A percentile compares a stretch with the other conserved stretches of the same genome.
Evolutionary conservation across 1,284 basidiomycete genomes (phyloP).

Genomic region (Amylostereum areolatum): DNA sequence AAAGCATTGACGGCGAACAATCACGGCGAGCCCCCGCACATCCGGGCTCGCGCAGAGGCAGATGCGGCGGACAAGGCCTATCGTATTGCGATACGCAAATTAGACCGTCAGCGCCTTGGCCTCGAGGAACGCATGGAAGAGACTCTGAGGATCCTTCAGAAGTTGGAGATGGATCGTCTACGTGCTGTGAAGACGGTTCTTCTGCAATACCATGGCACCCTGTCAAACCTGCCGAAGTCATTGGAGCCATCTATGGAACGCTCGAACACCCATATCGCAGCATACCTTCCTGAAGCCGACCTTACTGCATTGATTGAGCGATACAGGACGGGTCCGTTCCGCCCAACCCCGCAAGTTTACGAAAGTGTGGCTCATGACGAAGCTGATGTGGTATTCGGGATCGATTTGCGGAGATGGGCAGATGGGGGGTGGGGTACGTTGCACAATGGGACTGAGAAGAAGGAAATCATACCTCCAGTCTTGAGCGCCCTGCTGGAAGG

Average conservation of each 20-base stretch:
- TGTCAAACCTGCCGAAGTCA: conserved; percentile 64
- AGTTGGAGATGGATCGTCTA: conserved; percentile 81
- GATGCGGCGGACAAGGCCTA: conserved; percentile 74
- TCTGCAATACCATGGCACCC: conserved; percentile 76
- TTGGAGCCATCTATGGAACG: conserved; percentile 62
- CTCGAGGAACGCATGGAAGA: conserved; percentile 85
- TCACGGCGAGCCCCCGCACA: conserved; percentile 54
- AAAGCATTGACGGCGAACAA: conserved; percentile 56
- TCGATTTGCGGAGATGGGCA: conserved; percentile 84
- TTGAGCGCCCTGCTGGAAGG: conserved; percentile 64
- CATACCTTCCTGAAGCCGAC: conserved; percentile 84
- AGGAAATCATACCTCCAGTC: conserved; percentile 68
- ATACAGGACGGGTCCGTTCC: conserved; percentile 86
- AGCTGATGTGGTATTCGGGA: conserved; percentile 81
- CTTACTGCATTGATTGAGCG: conserved; percentile 80
- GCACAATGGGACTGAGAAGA: conserved; percentile 46
- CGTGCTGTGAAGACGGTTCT: conserved; percentile 81
- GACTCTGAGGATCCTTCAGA: conserved; percentile 71
- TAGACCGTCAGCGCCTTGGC: conserved; percentile 74
- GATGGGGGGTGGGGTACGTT: conserved; percentile 63
- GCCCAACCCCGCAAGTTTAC: conserved; percentile 77
- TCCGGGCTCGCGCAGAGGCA: conserved; percentile 71
- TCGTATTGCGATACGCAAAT: conserved; percentile 65
- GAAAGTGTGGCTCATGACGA: conserved; percentile 78
- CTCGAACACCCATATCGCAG: conserved; percentile 68